Base-by-base conservation (phyloP, 1,139 yeast genomes). In the Schwanniomyces etchellsii region DNA sequence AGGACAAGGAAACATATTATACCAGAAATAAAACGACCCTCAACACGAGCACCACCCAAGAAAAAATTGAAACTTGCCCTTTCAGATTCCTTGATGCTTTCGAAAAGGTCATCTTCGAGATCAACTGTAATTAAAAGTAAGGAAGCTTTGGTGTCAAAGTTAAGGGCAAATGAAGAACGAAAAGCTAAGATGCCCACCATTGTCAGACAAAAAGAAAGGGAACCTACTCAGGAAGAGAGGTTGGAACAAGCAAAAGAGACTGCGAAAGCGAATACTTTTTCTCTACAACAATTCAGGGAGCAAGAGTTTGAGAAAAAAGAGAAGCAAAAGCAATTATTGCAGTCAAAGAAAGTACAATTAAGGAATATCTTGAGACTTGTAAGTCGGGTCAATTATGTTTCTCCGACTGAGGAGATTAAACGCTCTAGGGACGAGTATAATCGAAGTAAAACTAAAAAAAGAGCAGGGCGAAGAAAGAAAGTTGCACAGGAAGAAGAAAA, bases 231-330 rank as follows among this genome's bases (percentile, higher is more conserved):
- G 46, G 95, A 81, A 38, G 95, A 91, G 50, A 67, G 89, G 35
- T 59, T 91, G 31, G 81, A 72, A 9, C 94, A 88, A 48, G 97
- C 98, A 0, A 65, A 78, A 28, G 83, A 81, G 43, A 93, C 97
- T 0, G 98, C 91, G 52, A 70, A 73, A 48, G 70, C 73, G 30
- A 91, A 93, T 52, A 60, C 77, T 4, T 64, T 75, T 18, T 82
- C 96, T 3, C 64, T 91, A 40, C 77, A 83, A 38, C 67, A 71
- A 45, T 89, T 84, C 47, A 75, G 81, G 45, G 93, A 89, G 44
- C 91, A 85, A 50, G 98, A 91, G 52, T 66, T 82, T 27, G 81
- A 77, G 28, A 81, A 85, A 47, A 86, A 85, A 52, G 81, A 81
- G 51, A 72, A 73, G 33, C 89, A 89, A 48, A 63, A 89, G 35